These are phyloP conservation scores for Alternaria sp. DNA, from an alignment of 2,329 filamentous ascomycete genomes.

Conservation along the genomic window DNA sequence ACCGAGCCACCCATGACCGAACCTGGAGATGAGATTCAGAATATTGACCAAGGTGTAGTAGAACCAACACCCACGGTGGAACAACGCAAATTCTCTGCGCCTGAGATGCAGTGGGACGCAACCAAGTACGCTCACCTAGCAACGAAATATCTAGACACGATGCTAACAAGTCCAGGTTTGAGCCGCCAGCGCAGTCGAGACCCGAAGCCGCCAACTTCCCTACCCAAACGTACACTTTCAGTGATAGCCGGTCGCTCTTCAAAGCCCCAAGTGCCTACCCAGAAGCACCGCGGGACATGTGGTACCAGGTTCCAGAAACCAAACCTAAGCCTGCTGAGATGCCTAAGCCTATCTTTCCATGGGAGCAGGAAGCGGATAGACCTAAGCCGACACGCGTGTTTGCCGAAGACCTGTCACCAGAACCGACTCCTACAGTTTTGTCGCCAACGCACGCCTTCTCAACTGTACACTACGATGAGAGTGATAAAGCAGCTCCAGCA, in stretches of 20 bases:
- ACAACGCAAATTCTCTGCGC: constrained; percentile 64
- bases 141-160: background rate
- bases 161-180: constrained; percentile 40
- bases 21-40: constrained; percentile 54
- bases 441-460: constrained; percentile 40
- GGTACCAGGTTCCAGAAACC: constrained; percentile 76
- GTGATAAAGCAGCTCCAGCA: constrained; percentile 19
- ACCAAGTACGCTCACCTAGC: constrained; percentile 58
- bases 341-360: constrained; percentile 82
- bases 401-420: constrained; percentile 60
- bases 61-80: constrained; percentile 57
- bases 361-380: constrained; percentile 75
- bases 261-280: constrained; percentile 79
- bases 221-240: constrained; percentile 82
- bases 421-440: constrained; percentile 47
- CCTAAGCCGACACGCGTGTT: constrained; percentile 73
- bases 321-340: constrained; percentile 66
- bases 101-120: constrained; percentile 69
- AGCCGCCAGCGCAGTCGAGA: constrained; percentile 69
- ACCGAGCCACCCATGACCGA: constrained; percentile 57
- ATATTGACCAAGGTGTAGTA: constrained; percentile 54
- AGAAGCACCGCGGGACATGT: constrained; percentile 86
- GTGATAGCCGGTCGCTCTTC: constrained; percentile 76
- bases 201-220: constrained; percentile 90
- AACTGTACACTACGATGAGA: constrained; percentile 42